Evolutionary conservation across 768 basidiomycete genomes (phyloP), one percentile per base, ranked within the genome.

Genomic region (Auriscalpium microsporum): DNA sequence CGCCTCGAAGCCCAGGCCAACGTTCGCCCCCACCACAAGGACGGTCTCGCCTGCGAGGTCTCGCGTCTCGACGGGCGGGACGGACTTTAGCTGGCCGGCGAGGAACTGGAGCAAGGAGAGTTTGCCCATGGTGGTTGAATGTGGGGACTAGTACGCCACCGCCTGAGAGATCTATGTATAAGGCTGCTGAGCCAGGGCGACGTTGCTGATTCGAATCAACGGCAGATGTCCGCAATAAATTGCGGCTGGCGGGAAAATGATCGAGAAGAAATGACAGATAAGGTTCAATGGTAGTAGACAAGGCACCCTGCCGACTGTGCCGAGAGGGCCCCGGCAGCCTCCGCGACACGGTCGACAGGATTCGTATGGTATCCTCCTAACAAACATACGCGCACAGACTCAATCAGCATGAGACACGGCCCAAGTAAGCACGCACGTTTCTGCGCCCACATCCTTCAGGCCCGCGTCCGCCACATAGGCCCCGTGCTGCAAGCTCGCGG

Each of bases 41-140:
- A 61, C 55, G 2, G 60, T 61, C 53, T 61, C 56, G 13, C 58
- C 60, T 1, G 58, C 35, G 8, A 61, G 60, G 6, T 59, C 58
- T n/a, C 13, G n/a, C 2, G 36, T 52, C 8, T 48, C 51, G 2
- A 46, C 58, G 1, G 60, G 60, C 9, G 50, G 45, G 3, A 59
- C 50, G 10, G 28, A 47, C 47, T 51, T 38, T 34, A 37, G 21
- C 49, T 60, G 59, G 17, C 54, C 49, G n/a, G 19, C 35, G 35
- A 59, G 4, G 53, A 56, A 48, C 2, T 53, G 19, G 46, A 56
- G 16, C n/a, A 50, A 44, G 8, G 50, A 48, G 10, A 38, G 23
- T 53, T 38, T 46, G 11, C 38, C 60, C 60, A 61, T 61, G 47
- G 49, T n/a, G 42, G 16, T 7, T 28, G 28, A 28, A 28, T 28